Evolutionary conservation across 2,329 filamentous ascomycete genomes (phyloP).

Genomic region (Trichoderma sp.): DNA sequence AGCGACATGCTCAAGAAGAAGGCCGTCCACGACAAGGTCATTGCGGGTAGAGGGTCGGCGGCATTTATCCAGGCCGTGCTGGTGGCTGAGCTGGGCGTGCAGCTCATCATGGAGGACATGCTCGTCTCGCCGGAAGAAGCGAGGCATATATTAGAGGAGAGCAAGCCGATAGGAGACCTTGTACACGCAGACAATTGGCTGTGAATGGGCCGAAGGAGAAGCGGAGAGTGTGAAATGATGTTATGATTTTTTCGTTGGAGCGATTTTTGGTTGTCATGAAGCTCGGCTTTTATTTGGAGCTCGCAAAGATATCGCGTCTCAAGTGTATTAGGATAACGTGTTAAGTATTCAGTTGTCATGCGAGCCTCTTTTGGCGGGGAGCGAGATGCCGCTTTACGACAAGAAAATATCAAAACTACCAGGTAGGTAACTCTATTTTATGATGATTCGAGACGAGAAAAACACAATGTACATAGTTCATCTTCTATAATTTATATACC

Average conservation of each 20-base stretch:
- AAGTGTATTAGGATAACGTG: neutral
- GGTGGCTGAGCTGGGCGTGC: conserved; percentile 66
- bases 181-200: conserved; percentile 58
- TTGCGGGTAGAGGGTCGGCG: conserved; percentile 64
- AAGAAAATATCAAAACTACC: neutral
- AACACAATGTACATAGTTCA: neutral
- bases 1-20: conserved; percentile 58
- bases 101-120: conserved; percentile 58
- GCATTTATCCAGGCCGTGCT: conserved; percentile 72
- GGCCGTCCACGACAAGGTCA: conserved; percentile 61
- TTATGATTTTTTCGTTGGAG: neutral
- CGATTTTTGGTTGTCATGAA: neutral
- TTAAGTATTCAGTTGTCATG: neutral
- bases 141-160: conserved; percentile 60
- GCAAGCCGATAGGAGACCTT: conserved; percentile 63
- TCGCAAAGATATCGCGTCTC: neutral
- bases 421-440: neutral
- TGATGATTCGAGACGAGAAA: neutral
- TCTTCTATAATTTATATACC: neutral
- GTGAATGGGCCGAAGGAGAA: neutral
- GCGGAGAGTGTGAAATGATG: neutral
- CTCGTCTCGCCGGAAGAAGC: conserved; percentile 42
- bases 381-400: neutral
- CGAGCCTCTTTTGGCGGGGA: neutral
- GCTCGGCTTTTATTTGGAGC: neutral